These are phyloP conservation scores for Gossypium sturtianum DNA, from an alignment of 345 rosid genomes.

Conservation along the genomic window DNA sequence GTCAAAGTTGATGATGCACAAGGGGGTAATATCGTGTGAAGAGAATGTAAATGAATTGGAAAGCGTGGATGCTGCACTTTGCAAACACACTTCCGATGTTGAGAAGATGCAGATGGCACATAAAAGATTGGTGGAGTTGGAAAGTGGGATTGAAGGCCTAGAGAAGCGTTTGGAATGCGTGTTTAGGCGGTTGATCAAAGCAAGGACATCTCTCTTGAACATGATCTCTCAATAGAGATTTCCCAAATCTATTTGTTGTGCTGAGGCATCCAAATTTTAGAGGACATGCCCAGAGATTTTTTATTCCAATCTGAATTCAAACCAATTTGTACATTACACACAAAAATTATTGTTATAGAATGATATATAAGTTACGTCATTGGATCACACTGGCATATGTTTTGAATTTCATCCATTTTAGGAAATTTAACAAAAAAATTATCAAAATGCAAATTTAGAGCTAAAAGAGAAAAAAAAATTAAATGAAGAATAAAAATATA, in stretches of 20 bases:
- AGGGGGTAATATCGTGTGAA: conserved; percentile 26
- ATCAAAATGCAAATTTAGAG: no score
- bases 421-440: no score
- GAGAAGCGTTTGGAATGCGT: conserved; percentile 50
- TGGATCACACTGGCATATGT: not conserved
- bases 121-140: conserved; percentile 41
- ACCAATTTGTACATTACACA: not conserved
- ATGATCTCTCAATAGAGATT: conserved; percentile 45
- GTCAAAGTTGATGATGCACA: conserved; percentile 43
- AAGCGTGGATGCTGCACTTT: conserved; percentile 31
- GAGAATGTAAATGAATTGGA: conserved; percentile 39
- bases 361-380: conserved; percentile 4
- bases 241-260: not conserved
- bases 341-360: not conserved
- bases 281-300: conserved; percentile 18
- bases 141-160: conserved; percentile 33
- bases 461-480: no score
- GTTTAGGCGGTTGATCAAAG: conserved; percentile 51
- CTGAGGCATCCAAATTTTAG: conserved; percentile 29
- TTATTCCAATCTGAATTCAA: not conserved
- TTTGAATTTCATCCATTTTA: no score
- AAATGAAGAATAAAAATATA: no score
- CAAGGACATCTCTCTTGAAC: conserved; percentile 63
- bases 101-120: conserved; percentile 28
- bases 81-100: not conserved